A percentile compares a stretch with the other conserved stretches of the same genome.
Evolutionary conservation across 768 basidiomycete genomes (phyloP).

Genomic region (Melanogaster broomeanus): DNA sequence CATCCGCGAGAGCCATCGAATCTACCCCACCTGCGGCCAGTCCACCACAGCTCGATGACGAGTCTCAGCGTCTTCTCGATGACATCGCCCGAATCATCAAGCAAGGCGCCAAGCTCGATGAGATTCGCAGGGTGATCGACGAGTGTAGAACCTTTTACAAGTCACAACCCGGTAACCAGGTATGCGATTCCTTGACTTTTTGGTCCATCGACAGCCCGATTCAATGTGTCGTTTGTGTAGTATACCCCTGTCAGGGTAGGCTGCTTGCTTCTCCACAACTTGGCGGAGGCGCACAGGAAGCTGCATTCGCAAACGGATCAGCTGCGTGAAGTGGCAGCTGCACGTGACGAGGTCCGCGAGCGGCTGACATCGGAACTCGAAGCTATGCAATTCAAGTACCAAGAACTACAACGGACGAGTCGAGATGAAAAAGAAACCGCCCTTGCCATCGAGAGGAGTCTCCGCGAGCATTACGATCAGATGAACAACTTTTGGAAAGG

Average conservation of each 20-base stretch:
- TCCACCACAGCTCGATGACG: slow-evolving; percentile 35
- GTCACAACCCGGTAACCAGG: slow-evolving; percentile 47
- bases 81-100: slow-evolving; percentile 55
- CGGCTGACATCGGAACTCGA: slow-evolving; percentile 35
- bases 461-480: slow-evolving; percentile 53
- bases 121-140: slow-evolving; percentile 50
- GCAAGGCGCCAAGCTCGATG: slow-evolving; percentile 53
- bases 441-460: slow-evolving; percentile 49
- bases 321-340: slow-evolving; percentile 28
- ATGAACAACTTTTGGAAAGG: slow-evolving; percentile 44
- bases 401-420: slow-evolving; percentile 41
- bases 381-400: slow-evolving; percentile 41
- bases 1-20: slow-evolving; percentile 28
- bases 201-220: slow-evolving; percentile 13
- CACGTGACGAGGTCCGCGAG: slow-evolving; percentile 35
- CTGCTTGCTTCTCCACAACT: slow-evolving; percentile 49
- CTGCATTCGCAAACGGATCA: slow-evolving; percentile 38
- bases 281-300: slow-evolving; percentile 49
- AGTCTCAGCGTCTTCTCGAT: slow-evolving; percentile 54
- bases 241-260: slow-evolving; percentile 53
- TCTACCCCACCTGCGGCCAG: slow-evolving; percentile 10
- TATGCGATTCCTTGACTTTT: slow-evolving; percentile 24
- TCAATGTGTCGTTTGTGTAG: slow-evolving; percentile 28
- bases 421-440: slow-evolving; percentile 55
- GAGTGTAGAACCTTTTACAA: slow-evolving; percentile 51